Base-by-base conservation (phyloP, 768 basidiomycete genomes). In the Leucosporidium creatinivorum region DNA sequence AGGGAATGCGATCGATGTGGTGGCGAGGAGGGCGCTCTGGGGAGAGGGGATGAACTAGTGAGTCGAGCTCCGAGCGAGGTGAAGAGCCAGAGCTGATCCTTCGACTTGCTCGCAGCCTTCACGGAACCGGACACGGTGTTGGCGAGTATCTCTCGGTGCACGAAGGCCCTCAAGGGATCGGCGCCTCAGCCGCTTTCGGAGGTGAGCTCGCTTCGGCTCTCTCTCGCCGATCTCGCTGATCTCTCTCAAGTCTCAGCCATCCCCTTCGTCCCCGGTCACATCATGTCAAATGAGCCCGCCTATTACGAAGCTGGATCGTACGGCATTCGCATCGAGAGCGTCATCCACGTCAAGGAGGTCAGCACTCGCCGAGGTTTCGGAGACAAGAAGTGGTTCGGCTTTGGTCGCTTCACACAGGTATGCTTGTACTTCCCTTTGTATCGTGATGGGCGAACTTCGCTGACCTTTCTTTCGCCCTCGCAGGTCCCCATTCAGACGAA, bases 321-420 rank as follows among this genome's bases (percentile, higher is more conserved):
- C 83, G 96, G 96, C 7, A 87, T 99, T 78, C 85, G 96, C 8
- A 91, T 93, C 58, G 96, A 99, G 79, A 91, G 88, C 58, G 88
- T 90, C 18, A 80, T 93, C 33, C 80, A 83, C 48, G 91, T 96
- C 51, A 83, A 84, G 69, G 84, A 83, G 59, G 84, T 84, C 80
- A 75, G 85, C 79, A 83, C 80, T 81, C 83, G 77, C 72, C 80
- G 75, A 69, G 81, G 85, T 70, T 87, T 85, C 76, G 87, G 85
- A 69, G 87, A 87, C 31, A 82, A 86, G 73, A 80, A 84, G 30
- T 97, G 91, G 91, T 83, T 91, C 47, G 89, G 87, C 12, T 97
- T 94, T 77, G 90, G 93, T 78, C 87, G 93, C 6, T 81, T 97
- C 73, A 94, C 93, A 3, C 73, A 70, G 18, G 79, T 77, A 23